Conservation (phyloP, 768 basidiomycete species). For the Termitomyces sp. region DNA sequence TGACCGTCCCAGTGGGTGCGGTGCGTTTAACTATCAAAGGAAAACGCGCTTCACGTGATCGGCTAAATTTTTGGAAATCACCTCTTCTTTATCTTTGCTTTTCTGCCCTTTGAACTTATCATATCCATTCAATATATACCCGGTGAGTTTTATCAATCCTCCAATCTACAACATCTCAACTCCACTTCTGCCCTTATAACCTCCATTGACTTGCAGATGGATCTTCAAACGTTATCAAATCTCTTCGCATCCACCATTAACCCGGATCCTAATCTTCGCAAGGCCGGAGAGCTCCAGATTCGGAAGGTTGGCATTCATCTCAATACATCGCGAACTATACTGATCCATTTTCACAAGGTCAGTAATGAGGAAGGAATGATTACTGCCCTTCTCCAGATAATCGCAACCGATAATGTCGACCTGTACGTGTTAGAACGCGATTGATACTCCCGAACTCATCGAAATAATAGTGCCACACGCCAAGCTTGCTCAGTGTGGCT, state of each 20-base stretch:
- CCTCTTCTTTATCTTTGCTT: slow-evolving; percentile 2
- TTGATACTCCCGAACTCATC: background rate
- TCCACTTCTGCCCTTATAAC: background rate
- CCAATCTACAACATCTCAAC: background rate
- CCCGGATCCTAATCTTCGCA: slow-evolving; percentile 82
- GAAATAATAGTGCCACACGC: slow-evolving; percentile 56
- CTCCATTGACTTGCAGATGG: slow-evolving; percentile 37
- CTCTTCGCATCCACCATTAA: slow-evolving; percentile 79
- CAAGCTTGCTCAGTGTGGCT: slow-evolving; percentile 85
- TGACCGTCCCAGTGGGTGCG: too few species aligned
- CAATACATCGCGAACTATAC: slow-evolving; percentile 1
- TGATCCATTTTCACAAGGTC: slow-evolving; percentile 39
- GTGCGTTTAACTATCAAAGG: background rate
- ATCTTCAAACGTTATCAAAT: slow-evolving; percentile 67
- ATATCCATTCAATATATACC: slow-evolving; percentile 12
- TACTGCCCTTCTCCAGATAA: slow-evolving; percentile 79
- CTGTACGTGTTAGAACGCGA: slow-evolving; percentile 52
- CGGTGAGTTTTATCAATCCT: slow-evolving; percentile 5
- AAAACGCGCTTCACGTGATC: slow-evolving; percentile 14
- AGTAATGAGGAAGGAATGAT: slow-evolving; percentile 78
- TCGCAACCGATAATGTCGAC: slow-evolving; percentile 72
- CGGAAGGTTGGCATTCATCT: slow-evolving; percentile 52
- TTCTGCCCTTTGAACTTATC: background rate
- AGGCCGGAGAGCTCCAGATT: slow-evolving; percentile 82
- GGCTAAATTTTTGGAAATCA: slow-evolving; percentile 12